Conservation (phyloP, 176 grass and related monocot species). For the Metroxylon sagu region DNA sequence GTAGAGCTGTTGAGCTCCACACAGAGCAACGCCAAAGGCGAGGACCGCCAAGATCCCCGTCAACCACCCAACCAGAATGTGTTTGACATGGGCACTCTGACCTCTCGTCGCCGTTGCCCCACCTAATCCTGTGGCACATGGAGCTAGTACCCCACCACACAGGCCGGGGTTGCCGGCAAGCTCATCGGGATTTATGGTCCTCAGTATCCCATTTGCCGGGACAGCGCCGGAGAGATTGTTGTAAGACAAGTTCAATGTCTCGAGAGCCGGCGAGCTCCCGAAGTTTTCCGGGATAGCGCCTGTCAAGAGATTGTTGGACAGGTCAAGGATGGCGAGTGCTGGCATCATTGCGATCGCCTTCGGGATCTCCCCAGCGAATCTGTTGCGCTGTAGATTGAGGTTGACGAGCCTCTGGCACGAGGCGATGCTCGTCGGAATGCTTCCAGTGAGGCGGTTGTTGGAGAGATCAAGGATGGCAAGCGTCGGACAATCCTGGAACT, state of each 20-base stretch:
- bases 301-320: conserved; percentile 66
- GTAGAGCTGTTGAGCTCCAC: conserved; percentile 52
- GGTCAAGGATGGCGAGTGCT: conserved; percentile 72
- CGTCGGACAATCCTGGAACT: conserved; percentile 83
- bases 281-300: conserved; percentile 85
- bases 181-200: conserved; percentile 77
- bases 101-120: conserved; percentile 9
- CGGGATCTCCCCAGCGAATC: conserved; percentile 57
- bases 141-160: conserved; percentile 68
- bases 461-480: conserved; percentile 76
- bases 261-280: conserved; percentile 79
- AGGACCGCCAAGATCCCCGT: conserved; percentile 39
- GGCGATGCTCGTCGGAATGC: conserved; percentile 56
- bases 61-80: conserved; percentile 42
- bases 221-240: conserved; percentile 70
- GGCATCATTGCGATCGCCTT: conserved; percentile 69
- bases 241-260: conserved; percentile 76
- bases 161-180: conserved; percentile 66
- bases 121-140: conserved; percentile 29
- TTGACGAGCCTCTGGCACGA: conserved; percentile 78
- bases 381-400: conserved; percentile 55
- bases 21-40: conserved; percentile 20
- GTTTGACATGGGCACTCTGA: conserved; percentile 38
- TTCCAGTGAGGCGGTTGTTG: conserved; percentile 50
- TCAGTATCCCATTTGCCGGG: conserved; percentile 64